Evolutionary conservation across 73 alveolate genomes (phyloP), one percentile per base, ranked within the genome.

Genomic region (Paraurostyla sp.): DNA sequence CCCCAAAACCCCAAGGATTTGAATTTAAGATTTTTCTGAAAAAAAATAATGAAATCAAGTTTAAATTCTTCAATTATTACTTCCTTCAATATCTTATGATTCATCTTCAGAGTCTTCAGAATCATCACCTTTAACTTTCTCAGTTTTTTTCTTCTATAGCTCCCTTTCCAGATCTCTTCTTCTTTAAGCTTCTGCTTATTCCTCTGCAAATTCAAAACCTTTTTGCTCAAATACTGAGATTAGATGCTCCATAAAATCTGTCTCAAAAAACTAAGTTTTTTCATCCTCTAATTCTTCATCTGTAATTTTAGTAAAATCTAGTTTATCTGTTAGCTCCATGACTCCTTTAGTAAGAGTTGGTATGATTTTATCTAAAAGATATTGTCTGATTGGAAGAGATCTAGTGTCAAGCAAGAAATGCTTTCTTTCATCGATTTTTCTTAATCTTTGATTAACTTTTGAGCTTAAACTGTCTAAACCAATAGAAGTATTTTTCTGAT

Each of bases 311-410:
- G 32, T 71, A 49, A 73, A 73, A n/a, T 73, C 71, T 2, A 73
- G 49, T 29, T n/a, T 40, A 73, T 73, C 86, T 43, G 86, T 73
- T 9, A 48, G 11, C 27, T 73, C 65, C 65, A 73, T 73, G 20
- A 73, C 30, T 4, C 86, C 86, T 30, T 73, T 43, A 16, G 86
- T 73, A 3, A 73, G 18, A 13, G 71, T 49, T 0, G 86, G 86
- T 32, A 73, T 43, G 20, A 73, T 42, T 48, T 73, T 73, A 49
- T 73, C 86, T 7, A 73, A 25, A 3, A 73, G 33, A 48, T 73
- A 73, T 73, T 73, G 56, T 73, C 86, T 43, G 32, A 73, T 73
- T 25, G 86, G 86, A 3, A 73, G 86, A 13, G 86, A 73, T 73
- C 41, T 73, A 45, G 86, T 73, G 27, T 73, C 86, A 13, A 73